Percentiles rank a stretch among this genome's conserved stretches.
phyloP scores from a whole-genome alignment of 768 basidiomycete genomes.

The Xerocomellus dryophilus region DNA sequence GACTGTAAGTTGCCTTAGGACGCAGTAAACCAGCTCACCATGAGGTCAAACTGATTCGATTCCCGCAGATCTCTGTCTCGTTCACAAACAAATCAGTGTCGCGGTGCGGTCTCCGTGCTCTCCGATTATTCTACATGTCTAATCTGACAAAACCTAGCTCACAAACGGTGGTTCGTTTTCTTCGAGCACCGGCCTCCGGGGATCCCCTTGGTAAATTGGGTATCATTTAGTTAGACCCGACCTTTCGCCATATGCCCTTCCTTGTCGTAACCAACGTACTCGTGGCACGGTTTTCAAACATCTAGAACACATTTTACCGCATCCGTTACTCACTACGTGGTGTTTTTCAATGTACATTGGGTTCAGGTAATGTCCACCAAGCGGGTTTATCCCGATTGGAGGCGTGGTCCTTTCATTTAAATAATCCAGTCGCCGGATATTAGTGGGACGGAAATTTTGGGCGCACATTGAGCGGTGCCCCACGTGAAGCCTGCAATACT shows the following conservation, averaged over 20 bases:
- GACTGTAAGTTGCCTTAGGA: constrained; percentile 61
- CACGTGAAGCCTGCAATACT: neutral
- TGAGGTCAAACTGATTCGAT: neutral
- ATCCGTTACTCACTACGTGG: neutral
- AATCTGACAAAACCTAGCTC: constrained; percentile 19
- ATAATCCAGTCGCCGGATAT: neutral
- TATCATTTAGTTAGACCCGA: neutral
- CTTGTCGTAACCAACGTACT: constrained; percentile 10
- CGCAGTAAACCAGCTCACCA: neutral
- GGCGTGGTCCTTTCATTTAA: constrained; percentile 2
- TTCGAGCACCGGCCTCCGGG: constrained; percentile 25
- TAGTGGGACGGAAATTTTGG: neutral
- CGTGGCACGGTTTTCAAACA: constrained; percentile 3
- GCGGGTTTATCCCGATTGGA: neutral
- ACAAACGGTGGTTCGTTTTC: constrained; percentile 32
- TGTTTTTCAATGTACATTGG: neutral
- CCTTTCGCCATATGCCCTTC: neutral
- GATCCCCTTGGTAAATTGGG: constrained; percentile 32
- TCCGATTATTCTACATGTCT: neutral
- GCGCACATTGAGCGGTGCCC: constrained; percentile 9
- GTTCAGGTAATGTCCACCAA: neutral
- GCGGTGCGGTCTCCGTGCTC: constrained; percentile 21
- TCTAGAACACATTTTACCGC: constrained; percentile 5
- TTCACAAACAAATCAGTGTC: constrained; percentile 32
- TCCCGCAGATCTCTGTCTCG: constrained; percentile 30